Base-by-base conservation (phyloP, 345 rosid genomes). In the Linum lewisii region DNA sequence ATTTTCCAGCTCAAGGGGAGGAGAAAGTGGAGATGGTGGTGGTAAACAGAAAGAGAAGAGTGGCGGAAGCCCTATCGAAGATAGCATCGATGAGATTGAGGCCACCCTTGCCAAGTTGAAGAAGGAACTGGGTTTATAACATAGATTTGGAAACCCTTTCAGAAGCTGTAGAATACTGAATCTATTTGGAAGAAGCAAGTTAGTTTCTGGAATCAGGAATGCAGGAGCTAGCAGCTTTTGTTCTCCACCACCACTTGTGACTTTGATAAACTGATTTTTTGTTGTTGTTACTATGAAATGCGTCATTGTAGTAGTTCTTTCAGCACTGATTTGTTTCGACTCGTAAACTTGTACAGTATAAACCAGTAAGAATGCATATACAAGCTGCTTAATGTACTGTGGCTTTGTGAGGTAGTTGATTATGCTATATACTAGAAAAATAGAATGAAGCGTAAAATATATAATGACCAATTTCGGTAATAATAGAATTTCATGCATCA, bases 21-120 rank as follows among this genome's bases (percentile, higher is more conserved):
- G 61, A 18, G 68, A 52, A 65, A 72, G 60, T 54, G 79, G 76
- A 69, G 65, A 63, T 45, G 63, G 24, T 38, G 52, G 15, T n/a
- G n/a, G n/a, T 29, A 26, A 36, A 37, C 71, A 58, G 54, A 70
- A 77, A 62, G 66, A 66, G 24, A 76, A 76, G 64, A 75, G 72
- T 29, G 77, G 80, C 72, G 74, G 34, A 5, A 29, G 34, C 34
- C 34, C 81, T 75, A 79, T 86, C 36, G 81, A 83, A 71, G 90
- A 88, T 1, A 79, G 73, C 72, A 80, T 92, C 37, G 89, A 86
- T 61, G 96, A 88, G 60, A 82, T 92, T 59, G 98, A 92, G 81
- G 93, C 93, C n/a, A 75, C 89, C 63, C 86, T 92, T 19, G 88
- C 93, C 32, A 80, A 77, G 63, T 63, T 88, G 81, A 92, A 84